phyloP scores from a whole-genome alignment of 805 yeast species.

The Yarrowia deformans region DNA sequence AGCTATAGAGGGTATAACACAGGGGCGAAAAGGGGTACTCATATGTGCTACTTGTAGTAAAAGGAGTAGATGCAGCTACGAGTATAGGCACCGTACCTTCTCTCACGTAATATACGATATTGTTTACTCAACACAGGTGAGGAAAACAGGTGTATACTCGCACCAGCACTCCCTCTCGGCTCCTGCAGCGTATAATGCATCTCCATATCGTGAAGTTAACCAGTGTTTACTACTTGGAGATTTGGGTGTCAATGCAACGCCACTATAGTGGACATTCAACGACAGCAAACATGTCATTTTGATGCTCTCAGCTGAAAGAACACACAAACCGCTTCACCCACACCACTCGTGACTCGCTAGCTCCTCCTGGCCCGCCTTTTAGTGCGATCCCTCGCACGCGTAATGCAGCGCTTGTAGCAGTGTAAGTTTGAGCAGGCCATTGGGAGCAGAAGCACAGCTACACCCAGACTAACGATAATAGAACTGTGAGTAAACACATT shows the following conservation, averaged over 20 bases:
- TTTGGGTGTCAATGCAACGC: no score
- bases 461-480: not conserved
- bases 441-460: not conserved
- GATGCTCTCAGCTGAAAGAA: no score
- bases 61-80: not conserved
- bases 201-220: constrained; percentile 4
- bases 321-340: no score
- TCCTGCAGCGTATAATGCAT: not conserved
- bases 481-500: not conserved
- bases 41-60: not conserved
- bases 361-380: not conserved
- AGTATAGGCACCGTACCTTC: no score
- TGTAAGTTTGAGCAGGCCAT: constrained; percentile 17
- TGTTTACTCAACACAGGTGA: not conserved
- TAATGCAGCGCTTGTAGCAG: not conserved
- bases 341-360: not conserved
- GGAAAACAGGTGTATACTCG: not conserved
- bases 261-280: no score
- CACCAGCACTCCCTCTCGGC: not conserved
- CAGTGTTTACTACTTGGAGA: no score
- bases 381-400: constrained; percentile 10
- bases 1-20: not conserved
- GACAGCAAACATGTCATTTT: no score
- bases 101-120: no score
- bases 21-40: no score